Evolutionary conservation across 2,329 filamentous ascomycete species (phyloP), one percentile per base, ranked within the genome.

Genomic region (Talaromyces amestolkiae): DNA sequence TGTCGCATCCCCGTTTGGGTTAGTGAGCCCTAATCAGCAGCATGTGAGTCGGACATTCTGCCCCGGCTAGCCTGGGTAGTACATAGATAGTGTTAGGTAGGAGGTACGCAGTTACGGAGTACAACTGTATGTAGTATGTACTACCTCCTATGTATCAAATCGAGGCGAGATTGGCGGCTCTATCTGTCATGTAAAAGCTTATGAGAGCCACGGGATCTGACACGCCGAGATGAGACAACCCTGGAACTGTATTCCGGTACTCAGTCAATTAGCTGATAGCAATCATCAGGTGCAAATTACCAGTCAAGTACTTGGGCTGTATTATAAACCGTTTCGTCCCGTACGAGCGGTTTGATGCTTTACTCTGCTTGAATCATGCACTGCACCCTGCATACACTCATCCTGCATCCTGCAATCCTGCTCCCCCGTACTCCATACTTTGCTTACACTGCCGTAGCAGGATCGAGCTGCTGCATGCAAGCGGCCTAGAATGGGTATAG

Each of bases 11-110:
- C 53, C 53, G n/a, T 13, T 56, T 39, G 33, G 53, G 33, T 39
- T 56, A 56, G 33, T 56, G 31, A 39, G 53, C 53, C 53, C 53
- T 56, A 56, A 56, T 56, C 53, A 2, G 53, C 53, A 39, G 53
- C n/a, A 37, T 37, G 33, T 56, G 33, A 54, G 51, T 51, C 47
- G 47, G 22, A 17, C 47, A 33, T 53, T 53, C 49, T 31, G 9
- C 31, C 15, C 49, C 49, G 15, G 33, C 27, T 33, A 53, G 49
- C 49, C 49, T 33, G 17, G 47, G 45, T n/a, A n/a, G n/a, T 51
- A 24, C 22, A 15, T 10, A 45, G 43, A 43, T 11, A 22, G 3
- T 19, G 19, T 6, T n/a, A n/a, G n/a, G 15, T 45, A 45, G 10
- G 10, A 45, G 43, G n/a, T 22, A 22, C 27, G 22, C 17, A 43